These are phyloP conservation scores for Teunomyces tritomae DNA, from an alignment of 805 yeast genomes.

Conservation along the genomic window DNA sequence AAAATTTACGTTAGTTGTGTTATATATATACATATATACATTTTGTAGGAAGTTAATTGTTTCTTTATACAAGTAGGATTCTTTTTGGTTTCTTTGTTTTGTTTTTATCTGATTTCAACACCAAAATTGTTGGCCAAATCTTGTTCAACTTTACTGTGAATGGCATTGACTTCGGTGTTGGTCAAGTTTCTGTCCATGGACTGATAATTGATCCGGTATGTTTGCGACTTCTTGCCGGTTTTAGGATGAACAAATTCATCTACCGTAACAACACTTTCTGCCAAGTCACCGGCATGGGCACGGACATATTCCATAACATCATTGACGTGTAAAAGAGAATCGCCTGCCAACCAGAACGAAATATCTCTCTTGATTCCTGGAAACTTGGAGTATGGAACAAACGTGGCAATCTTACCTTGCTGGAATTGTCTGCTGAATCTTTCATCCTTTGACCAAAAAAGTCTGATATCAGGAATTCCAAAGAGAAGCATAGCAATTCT, in stretches of 20 bases:
- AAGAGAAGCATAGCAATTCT: slow-evolving; percentile 93
- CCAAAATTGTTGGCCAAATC: slow-evolving; percentile 51
- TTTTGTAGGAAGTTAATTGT: not conserved
- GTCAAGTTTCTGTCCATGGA: slow-evolving; percentile 93
- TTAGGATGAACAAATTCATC: slow-evolving; percentile 89
- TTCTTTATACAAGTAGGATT: not conserved
- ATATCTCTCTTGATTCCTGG: slow-evolving; percentile 87
- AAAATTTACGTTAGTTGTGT: not conserved
- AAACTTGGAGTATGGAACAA: slow-evolving; percentile 85
- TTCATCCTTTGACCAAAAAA: slow-evolving; percentile 86
- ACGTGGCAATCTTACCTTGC: slow-evolving; percentile 62
- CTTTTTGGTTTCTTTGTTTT: not conserved
- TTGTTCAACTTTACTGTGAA: slow-evolving; percentile 64
- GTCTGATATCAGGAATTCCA: slow-evolving; percentile 91
- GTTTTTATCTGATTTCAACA: slow-evolving; percentile 50
- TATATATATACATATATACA: no score
- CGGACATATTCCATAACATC: slow-evolving; percentile 94
- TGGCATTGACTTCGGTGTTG: slow-evolving; percentile 73
- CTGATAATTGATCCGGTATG: slow-evolving; percentile 90
- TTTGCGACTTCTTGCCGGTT: slow-evolving; percentile 69
- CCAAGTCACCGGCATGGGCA: slow-evolving; percentile 78
- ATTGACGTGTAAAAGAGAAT: slow-evolving; percentile 63
- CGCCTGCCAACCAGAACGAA: slow-evolving; percentile 81
- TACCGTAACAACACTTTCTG: slow-evolving; percentile 75
- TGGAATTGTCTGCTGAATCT: slow-evolving; percentile 74